Conservation (phyloP, 805 yeast genomes). For the Saccharomycopsis schoenii region DNA sequence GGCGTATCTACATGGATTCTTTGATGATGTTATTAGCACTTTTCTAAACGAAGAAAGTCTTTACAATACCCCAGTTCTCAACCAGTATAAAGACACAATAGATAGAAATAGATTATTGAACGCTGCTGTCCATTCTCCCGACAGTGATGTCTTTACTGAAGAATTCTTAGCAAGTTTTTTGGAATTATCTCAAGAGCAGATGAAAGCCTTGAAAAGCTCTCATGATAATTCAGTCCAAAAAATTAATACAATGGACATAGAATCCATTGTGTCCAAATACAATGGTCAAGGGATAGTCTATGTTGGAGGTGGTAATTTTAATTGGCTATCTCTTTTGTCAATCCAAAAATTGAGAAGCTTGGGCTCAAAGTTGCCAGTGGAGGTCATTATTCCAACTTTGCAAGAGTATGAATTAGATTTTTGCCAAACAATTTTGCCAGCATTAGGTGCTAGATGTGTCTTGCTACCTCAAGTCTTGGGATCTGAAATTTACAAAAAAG, state of each 20-base stretch:
- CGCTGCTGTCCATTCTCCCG: conserved; percentile 38
- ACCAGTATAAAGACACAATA: conserved; percentile 34
- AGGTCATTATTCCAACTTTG: conserved; percentile 54
- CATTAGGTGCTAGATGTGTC: conserved; percentile 54
- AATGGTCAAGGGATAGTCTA: conserved; percentile 50
- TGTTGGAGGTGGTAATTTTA: conserved; percentile 54
- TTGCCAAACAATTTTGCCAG: conserved; percentile 52
- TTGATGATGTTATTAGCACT: conserved; percentile 32
- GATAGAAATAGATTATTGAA: conserved; percentile 41
- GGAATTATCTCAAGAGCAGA: conserved; percentile 34
- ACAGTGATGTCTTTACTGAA: conserved; percentile 39
- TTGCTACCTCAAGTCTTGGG: conserved; percentile 56
- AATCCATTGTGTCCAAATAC: conserved; percentile 28
- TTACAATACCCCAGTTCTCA: conserved; percentile 33
- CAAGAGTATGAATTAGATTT: conserved; percentile 61
- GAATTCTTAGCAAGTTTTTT: conserved; percentile 41
- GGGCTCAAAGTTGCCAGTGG: conserved; percentile 54
- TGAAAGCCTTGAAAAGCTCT: conserved; percentile 34
- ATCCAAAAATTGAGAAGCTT: conserved; percentile 38
- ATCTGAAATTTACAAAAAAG: conserved; percentile 36
- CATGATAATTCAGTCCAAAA: conserved; percentile 36
- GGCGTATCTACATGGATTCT: conserved; percentile 33
- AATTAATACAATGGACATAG: conserved; percentile 41
- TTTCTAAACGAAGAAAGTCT: conserved; percentile 25
- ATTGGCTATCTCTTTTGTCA: conserved; percentile 44